Percentiles rank a stretch among this genome's conserved stretches.
Conservation (phyloP, 2,329 filamentous ascomycete species). For the Aspergillus fijiensis region DNA sequence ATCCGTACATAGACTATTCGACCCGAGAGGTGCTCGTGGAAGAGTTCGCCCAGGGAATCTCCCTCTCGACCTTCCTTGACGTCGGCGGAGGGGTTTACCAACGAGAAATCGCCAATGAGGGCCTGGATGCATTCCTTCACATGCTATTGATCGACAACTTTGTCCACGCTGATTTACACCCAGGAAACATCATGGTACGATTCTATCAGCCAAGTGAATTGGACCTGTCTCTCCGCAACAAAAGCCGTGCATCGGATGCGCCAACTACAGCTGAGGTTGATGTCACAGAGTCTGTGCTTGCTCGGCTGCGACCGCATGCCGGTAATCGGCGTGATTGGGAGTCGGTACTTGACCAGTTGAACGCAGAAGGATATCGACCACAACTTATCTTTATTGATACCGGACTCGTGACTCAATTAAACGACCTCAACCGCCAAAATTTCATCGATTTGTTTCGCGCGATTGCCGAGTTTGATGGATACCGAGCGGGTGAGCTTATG, state of each 20-base stretch:
- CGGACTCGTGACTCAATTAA: slow-evolving; percentile 90
- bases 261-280: slow-evolving; percentile 60
- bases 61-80: slow-evolving; percentile 83
- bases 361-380: slow-evolving; percentile 83
- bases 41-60: slow-evolving; percentile 93
- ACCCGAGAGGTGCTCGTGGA: slow-evolving; percentile 91
- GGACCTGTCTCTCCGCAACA: slow-evolving; percentile 57
- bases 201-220: slow-evolving; percentile 84
- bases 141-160: slow-evolving; percentile 99
- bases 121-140: slow-evolving; percentile 89
- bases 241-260: slow-evolving; percentile 43
- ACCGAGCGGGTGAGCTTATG: slow-evolving; percentile 93
- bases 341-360: slow-evolving; percentile 70
- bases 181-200: slow-evolving; percentile 98
- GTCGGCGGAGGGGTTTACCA: slow-evolving; percentile 91
- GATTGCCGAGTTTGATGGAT: slow-evolving; percentile 94
- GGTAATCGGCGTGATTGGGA: slow-evolving; percentile 70
- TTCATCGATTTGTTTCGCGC: slow-evolving; percentile 96
- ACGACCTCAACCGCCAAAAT: slow-evolving; percentile 78
- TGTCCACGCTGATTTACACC: slow-evolving; percentile 92
- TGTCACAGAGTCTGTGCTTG: slow-evolving; percentile 83
- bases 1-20: slow-evolving; percentile 87
- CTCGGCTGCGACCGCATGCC: slow-evolving; percentile 72
- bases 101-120: slow-evolving; percentile 90
- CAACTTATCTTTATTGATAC: slow-evolving; percentile 98